Evolutionary conservation across 106 monocot genomes (phyloP).

Genomic region (Dioscorea dumetorum): DNA sequence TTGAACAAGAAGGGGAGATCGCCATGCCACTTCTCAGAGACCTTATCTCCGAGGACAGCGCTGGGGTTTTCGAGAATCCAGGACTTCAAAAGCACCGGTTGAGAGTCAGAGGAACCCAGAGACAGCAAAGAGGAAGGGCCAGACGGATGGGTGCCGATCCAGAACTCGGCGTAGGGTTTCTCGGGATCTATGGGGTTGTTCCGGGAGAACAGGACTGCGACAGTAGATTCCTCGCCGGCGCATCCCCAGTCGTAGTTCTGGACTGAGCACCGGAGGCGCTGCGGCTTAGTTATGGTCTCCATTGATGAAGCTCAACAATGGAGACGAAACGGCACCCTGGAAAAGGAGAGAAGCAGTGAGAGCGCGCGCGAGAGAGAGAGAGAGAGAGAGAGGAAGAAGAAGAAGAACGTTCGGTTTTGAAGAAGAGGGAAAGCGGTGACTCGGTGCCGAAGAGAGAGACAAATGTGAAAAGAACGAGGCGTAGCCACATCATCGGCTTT

Average conservation of each 20-base stretch:
- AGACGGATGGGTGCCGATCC: conserved; percentile 93
- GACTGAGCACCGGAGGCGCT: conserved; percentile 61
- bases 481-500: no score
- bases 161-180: conserved; percentile 82
- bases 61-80: conserved; percentile 57
- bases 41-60: conserved; percentile 47
- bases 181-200: conserved; percentile 32
- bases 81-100: conserved; percentile 23
- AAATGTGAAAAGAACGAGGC: no score
- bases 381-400: not conserved
- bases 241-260: conserved; percentile 92
- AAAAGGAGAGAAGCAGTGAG: not conserved
- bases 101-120: not conserved
- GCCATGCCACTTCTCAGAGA: conserved; percentile 48
- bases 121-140: conserved; percentile 54
- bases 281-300: not conserved
- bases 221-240: conserved; percentile 46
- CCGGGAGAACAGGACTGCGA: conserved; percentile 42
- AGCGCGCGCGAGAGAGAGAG: not conserved
- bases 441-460: no score
- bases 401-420: no score
- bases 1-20: conserved; percentile 95
- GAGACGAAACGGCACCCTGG: not conserved
- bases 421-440: no score
- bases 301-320: not conserved